phyloP scores from a whole-genome alignment of 768 basidiomycete genomes.

The Suillus placidus region DNA sequence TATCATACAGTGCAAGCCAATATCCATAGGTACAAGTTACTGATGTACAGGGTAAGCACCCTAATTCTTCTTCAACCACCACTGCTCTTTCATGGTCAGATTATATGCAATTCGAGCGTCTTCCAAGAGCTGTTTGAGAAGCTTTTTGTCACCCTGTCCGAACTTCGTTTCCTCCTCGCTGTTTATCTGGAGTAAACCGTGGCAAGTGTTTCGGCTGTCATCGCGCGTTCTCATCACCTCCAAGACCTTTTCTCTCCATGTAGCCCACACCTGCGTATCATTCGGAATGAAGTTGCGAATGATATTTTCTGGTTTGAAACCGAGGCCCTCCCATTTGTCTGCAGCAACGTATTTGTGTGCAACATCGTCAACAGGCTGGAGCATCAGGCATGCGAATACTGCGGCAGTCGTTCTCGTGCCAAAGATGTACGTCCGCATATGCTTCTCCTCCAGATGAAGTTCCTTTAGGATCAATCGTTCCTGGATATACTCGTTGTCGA shows the following conservation, averaged over 20 bases:
- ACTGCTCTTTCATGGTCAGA: background rate
- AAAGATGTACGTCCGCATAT: conserved; percentile 7
- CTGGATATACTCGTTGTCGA: conserved; percentile 31
- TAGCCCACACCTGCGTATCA: conserved; percentile 11
- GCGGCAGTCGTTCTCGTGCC: conserved; percentile 11
- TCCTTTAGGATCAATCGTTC: conserved; percentile 15
- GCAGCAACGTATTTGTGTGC: background rate
- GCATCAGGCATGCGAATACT: conserved; percentile 10
- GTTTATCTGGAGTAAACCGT: background rate
- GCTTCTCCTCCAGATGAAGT: background rate
- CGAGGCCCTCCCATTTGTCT: background rate
- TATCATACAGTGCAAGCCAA: too few species aligned
- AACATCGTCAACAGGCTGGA: conserved; percentile 18
- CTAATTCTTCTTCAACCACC: background rate
- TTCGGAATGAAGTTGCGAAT: conserved; percentile 12
- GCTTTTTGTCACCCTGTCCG: background rate
- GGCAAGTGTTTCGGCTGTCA: background rate
- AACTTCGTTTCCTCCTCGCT: background rate
- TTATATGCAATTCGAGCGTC: background rate
- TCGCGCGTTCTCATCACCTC: background rate
- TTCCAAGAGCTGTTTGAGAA: background rate
- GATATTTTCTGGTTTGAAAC: conserved; percentile 4
- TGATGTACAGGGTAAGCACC: background rate
- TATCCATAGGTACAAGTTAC: conserved; percentile 33
- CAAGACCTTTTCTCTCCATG: conserved; percentile 1